phyloP scores from a whole-genome alignment of 192 early-diverging fungal species.

The Jimgerdemannia lactiflua region DNA sequence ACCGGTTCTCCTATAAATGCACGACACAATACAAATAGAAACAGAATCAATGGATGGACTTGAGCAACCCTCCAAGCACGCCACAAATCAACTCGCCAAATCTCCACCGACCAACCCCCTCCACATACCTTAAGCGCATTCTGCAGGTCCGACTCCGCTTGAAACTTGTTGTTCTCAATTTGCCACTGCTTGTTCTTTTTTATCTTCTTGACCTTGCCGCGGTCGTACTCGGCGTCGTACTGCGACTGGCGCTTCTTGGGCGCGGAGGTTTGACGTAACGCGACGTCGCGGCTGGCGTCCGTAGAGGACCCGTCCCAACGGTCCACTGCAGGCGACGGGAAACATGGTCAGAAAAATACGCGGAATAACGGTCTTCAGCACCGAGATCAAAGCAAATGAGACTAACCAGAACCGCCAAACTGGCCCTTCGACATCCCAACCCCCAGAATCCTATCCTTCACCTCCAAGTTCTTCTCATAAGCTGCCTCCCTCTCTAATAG shows the following conservation, averaged over 20 bases:
- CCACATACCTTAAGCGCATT: not conserved
- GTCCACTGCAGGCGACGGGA: not conserved
- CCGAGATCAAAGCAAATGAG: not conserved
- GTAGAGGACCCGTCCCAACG: not conserved
- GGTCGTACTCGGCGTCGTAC: not conserved
- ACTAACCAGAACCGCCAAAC: not conserved
- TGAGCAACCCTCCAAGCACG: too few relatives aligned
- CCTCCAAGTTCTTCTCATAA: constrained; percentile 40
- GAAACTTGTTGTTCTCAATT: not conserved
- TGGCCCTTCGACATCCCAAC: not conserved
- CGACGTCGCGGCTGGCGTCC: not conserved
- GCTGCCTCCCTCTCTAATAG: constrained; percentile 49
- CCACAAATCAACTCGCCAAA: not conserved
- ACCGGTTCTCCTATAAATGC: not conserved
- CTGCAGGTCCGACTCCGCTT: not conserved
- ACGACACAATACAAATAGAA: not conserved
- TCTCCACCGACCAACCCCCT: not conserved
- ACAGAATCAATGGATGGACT: not conserved
- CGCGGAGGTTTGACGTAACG: not conserved
- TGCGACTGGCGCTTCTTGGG: constrained; percentile 20
- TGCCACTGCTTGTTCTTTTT: not conserved
- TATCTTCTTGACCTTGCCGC: not conserved
- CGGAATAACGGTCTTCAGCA: not conserved
- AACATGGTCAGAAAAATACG: not conserved
- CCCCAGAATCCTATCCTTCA: constrained; percentile 49